These are phyloP conservation scores for Nakazawaea peltata DNA, from an alignment of 805 yeast species.

Conservation along the genomic window DNA sequence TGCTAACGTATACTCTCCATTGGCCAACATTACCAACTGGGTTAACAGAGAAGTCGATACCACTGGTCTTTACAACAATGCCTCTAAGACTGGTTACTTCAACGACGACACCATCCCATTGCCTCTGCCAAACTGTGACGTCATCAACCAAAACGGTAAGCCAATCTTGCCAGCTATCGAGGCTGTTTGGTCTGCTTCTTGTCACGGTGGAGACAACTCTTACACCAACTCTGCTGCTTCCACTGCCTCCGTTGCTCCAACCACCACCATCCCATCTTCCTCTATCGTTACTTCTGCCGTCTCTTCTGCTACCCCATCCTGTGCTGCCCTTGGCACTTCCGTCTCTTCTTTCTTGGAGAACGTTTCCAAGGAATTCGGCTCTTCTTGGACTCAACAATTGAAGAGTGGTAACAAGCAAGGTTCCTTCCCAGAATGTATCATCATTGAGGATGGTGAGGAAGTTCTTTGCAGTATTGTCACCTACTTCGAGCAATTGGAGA, in stretches of 20 bases:
- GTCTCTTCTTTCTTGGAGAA: background rate
- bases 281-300: background rate
- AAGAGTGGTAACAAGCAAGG: background rate
- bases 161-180: conserved; percentile 23
- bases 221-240: background rate
- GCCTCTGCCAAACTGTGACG: conserved; percentile 30
- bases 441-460: background rate
- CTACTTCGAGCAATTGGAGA: background rate
- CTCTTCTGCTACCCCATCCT: background rate
- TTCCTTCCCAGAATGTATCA: conserved; percentile 1
- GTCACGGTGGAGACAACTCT: background rate
- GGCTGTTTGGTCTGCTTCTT: conserved; percentile 23
- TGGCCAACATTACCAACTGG: conserved; percentile 28
- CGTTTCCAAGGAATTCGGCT: background rate
- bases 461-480: background rate
- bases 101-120: conserved; percentile 18
- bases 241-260: background rate
- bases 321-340: background rate
- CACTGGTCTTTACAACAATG: conserved; percentile 24
- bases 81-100: conserved; percentile 24
- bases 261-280: background rate
- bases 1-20: conserved; percentile 37
- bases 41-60: conserved; percentile 25
- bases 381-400: background rate
- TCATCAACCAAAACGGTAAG: conserved; percentile 25